phyloP scores from a whole-genome alignment of 2,329 filamentous ascomycete species.

The Beauveria varroae region DNA sequence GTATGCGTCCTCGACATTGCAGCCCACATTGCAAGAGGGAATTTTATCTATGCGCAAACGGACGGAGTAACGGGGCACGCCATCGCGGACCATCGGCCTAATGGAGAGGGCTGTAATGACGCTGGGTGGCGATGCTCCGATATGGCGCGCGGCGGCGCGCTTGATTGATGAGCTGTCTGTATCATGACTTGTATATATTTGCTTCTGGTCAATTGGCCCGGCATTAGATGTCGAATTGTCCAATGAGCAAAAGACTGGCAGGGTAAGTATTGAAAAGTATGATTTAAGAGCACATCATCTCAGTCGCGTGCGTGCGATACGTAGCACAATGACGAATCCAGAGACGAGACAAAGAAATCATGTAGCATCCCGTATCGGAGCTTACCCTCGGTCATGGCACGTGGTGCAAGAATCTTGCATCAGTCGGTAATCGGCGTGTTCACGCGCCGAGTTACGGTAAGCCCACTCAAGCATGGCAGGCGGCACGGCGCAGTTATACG shows the following conservation, averaged over 20 bases:
- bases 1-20: background rate
- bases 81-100: slow-evolving; percentile 4
- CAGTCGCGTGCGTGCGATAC: background rate
- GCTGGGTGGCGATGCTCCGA: background rate
- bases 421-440: no score
- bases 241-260: background rate
- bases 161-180: background rate
- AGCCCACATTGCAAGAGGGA: background rate
- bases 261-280: background rate
- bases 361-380: background rate
- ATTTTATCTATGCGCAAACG: background rate
- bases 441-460: no score
- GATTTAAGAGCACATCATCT: background rate
- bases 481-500: slow-evolving; percentile 1
- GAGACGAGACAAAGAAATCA: background rate
- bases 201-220: background rate
- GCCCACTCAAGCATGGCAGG: no score
- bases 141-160: background rate
- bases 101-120: background rate
- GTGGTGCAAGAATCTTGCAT: no score
- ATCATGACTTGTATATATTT: background rate
- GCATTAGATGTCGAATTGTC: background rate
- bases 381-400: background rate
- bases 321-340: background rate
- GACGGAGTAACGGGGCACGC: background rate